phyloP scores from a whole-genome alignment of 495 filamentous ascomycete genomes.

The Penicillium roqueforti region DNA sequence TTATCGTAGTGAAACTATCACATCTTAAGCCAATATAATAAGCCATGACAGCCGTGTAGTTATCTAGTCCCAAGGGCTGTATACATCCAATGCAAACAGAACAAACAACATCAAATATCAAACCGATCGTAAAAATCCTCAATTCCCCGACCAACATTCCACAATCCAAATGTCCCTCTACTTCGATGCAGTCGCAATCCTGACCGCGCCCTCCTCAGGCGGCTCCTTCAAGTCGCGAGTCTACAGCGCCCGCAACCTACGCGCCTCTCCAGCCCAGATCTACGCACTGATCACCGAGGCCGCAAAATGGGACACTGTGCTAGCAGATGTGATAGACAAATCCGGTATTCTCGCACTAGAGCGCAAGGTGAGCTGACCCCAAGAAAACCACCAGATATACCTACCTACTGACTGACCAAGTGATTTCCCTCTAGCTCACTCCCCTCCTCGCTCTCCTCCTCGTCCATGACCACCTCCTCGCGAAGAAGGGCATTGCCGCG shows the following conservation, averaged over 20 bases:
- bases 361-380: conserved; percentile 60
- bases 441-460: conserved; percentile 78
- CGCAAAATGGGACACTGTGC: conserved; percentile 80
- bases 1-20: not conserved
- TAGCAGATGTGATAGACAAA: conserved; percentile 81
- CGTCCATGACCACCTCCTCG: conserved; percentile 78
- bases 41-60: too few relatives aligned
- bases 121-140: conserved; percentile 10
- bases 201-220: conserved; percentile 59
- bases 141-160: not conserved
- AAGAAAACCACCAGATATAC: conserved; percentile 3
- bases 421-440: conserved; percentile 58
- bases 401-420: conserved; percentile 43
- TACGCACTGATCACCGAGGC: conserved; percentile 83
- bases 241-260: conserved; percentile 61
- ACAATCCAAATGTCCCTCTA: conserved; percentile 77
- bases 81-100: conserved; percentile 24
- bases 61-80: not conserved
- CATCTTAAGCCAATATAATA: not conserved
- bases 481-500: conserved; percentile 74
- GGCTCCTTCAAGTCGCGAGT: conserved; percentile 81
- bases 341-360: conserved; percentile 67
- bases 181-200: conserved; percentile 75
- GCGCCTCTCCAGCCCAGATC: conserved; percentile 73
- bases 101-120: conserved; percentile 7